Base-by-base conservation (phyloP, 768 basidiomycete genomes). In the Chiua virens region DNA sequence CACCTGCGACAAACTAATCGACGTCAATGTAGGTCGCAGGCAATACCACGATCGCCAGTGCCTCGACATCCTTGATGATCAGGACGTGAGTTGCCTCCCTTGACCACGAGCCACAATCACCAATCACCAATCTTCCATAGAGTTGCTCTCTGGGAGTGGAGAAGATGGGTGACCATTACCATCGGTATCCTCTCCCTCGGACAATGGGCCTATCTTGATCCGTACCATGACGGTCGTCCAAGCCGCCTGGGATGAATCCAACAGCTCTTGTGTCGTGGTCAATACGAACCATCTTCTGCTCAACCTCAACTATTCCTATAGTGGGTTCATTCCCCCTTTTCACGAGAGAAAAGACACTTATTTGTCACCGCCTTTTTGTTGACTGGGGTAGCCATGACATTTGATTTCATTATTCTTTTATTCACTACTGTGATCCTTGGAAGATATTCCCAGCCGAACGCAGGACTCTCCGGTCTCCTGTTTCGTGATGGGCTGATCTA, bases 401-500 rank as follows among this genome's bases (percentile, higher is more conserved):
- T 87, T 57, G 85, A 87, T 58, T 74, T 85, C 27, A 66, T 78
- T 35, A 83, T 87, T 53, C 70, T 86, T 21, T 57, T 75, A 13
- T 77, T 82, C 55, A 85, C 83, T 1, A 72, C 79, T 11, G 55
- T 80, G 22, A 79, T 81, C 1, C 72, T 87, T 25, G 71, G 77
- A 40, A 73, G 72, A 52, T 61, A 54, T 45, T 59, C 58, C 22
- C 73, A 76, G 36, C 79, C 79, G 57, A 83, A 80, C 5, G 80
- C 76, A 52, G 61, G 61, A 27, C 73, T 89, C n/a, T 86, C 85
- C 77, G 75, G 78, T 57, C 67, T 89, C 42, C 78, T 89, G 45
- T 86, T 87, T 69, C 75, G 79, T n/a, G 86, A 88, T 58, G 87
- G 87, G 18, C 70, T 89, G 40, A 79, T 86, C 7, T 87, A 83